Evolutionary conservation across 1,284 basidiomycete genomes (phyloP), one percentile per base, ranked within the genome.

Genomic region (Pseudozyma tsukubaensis): DNA sequence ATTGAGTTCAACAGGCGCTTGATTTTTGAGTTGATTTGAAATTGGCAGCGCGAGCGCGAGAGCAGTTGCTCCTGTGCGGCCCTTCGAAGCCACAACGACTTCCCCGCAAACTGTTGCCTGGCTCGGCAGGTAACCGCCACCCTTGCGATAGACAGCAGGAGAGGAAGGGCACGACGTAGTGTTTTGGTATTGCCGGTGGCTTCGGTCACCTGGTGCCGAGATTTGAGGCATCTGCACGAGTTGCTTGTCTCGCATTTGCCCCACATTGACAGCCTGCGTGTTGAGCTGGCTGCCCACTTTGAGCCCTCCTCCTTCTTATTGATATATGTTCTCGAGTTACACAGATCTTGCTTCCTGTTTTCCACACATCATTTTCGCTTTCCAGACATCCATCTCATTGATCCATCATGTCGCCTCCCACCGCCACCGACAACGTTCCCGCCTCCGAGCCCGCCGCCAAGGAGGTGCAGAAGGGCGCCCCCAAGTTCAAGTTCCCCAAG

Each of bases 401-500:
- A 40, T 5, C 7, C 42, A 60, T 11, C 47, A 73, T 73, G 71
- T 57, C 71, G 58, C 71, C 65, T 35, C 71, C 71, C 14, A 60
- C 64, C n/a, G 71, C 71, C 40, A 73, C 71, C 42, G 71, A 73
- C 49, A 68, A 65, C 50, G 51, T 68, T n/a, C 57, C 68, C 12
- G 52, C 62, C n/a, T 58, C 72, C 42, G 21, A 75, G 61, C 52
- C 61, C 16, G 56, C 47, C 57, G 72, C 72, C 32, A 76, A 76
- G 65, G 73, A 65, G 59, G 73, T 76, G 3, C 73, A 76, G 53
- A 76, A 72, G 61, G 62, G 62, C 36, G 73, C 73, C 42, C 73
- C 73, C 58, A 76, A 76, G 52, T 76, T 72, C 65, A 76, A 76
- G 56, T 65, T 69, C 35, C 68, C 69, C 54, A 61, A 63, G 59